Base-by-base conservation (phyloP, 2,329 filamentous ascomycete species). In the Arthrobotrys pseudoclavata region DNA sequence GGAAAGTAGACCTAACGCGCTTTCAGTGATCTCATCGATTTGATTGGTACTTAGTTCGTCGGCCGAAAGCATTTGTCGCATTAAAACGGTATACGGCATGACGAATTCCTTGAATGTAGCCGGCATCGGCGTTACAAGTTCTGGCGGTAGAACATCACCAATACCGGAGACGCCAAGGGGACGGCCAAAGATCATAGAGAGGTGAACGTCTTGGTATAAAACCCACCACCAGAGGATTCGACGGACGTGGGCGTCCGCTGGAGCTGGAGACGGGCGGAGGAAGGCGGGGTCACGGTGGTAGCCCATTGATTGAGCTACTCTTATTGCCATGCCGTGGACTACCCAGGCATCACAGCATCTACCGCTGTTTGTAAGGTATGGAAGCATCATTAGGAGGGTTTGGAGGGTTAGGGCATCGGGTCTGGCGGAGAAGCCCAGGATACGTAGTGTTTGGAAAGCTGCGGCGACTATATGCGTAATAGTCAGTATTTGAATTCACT, bases 211-310 rank as follows among this genome's bases (percentile, higher is more conserved):
- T 45, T 76, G 72, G 50, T 76, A 76, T 22, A 76, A 42, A 34
- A 76, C 72, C 72, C 72, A 76, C 72, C 72, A 76, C 72, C 72
- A 76, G 2, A 76, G 66, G 9, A 76, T 76, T 24, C 72, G 60
- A 61, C 72, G 48, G 13, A 76, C 67, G 18, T 76, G 72, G n/a
- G 72, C 66, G 15, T 76, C 72, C 9, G 24, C 50, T 37, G 72
- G 66, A 12, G 66, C 29, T 22, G 72, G 72, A 24, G 72, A 45
- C 3, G 72, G 72, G 15, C 72, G 57, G 48, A 76, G 72, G 40
- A 70, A 60, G 6, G 57, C 60, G 2, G 72, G 72, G 13, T 76
- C 72, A 13, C 72, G 20, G 52, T 76, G 72, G 26, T 76, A 76
- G 4, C 72, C 72, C 72, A 76, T 76, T 10, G 72, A 76, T 70